Percentiles rank a stretch among this genome's conserved stretches.
phyloP scores from a whole-genome alignment of 768 basidiomycete genomes.

The Boletus patriciae region DNA sequence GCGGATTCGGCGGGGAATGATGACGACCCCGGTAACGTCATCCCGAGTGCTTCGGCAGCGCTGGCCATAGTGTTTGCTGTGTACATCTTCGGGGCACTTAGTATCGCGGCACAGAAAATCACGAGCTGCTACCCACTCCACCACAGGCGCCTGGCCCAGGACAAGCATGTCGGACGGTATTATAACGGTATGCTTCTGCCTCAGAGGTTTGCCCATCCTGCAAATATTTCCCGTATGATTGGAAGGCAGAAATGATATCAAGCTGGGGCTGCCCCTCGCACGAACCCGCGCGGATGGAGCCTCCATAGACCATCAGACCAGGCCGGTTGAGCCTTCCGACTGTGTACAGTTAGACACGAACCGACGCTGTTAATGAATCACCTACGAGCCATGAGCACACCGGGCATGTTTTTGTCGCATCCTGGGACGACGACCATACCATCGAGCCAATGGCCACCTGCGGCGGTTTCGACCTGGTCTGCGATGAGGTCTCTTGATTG shows the following conservation, averaged over 20 bases:
- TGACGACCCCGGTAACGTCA: constrained; percentile 96
- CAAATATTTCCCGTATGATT: constrained; percentile 93
- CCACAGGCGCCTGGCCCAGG: constrained; percentile 99
- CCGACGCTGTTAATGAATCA: constrained; percentile 15
- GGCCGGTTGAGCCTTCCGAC: constrained; percentile 96
- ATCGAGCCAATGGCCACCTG: constrained; percentile 96
- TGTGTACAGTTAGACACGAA: constrained; percentile 32
- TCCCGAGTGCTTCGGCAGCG: constrained; percentile 91
- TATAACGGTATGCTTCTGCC: constrained; percentile 82
- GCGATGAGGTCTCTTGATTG: constrained; percentile 98
- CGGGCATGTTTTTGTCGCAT: constrained; percentile 99
- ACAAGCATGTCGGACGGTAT: constrained; percentile 90
- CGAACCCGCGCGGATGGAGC: constrained; percentile 89
- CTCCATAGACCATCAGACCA: constrained; percentile 97
- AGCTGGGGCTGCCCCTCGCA: constrained; percentile 86
- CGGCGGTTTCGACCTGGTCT: constrained; percentile 94
- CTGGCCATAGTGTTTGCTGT: constrained; percentile 99
- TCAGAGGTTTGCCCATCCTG: constrained; percentile 81
- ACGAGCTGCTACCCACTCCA: constrained; percentile 62
- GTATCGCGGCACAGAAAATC: neutral
- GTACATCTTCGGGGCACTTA: constrained; percentile 69
- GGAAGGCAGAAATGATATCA: constrained; percentile 97
- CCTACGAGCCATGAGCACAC: constrained; percentile 94
- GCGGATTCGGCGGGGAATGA: constrained; percentile 92
- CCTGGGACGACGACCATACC: constrained; percentile 97